Percentiles rank a stretch among this genome's conserved stretches.
Conservation (phyloP, 495 filamentous ascomycete species). For the Xylaria venustula region DNA sequence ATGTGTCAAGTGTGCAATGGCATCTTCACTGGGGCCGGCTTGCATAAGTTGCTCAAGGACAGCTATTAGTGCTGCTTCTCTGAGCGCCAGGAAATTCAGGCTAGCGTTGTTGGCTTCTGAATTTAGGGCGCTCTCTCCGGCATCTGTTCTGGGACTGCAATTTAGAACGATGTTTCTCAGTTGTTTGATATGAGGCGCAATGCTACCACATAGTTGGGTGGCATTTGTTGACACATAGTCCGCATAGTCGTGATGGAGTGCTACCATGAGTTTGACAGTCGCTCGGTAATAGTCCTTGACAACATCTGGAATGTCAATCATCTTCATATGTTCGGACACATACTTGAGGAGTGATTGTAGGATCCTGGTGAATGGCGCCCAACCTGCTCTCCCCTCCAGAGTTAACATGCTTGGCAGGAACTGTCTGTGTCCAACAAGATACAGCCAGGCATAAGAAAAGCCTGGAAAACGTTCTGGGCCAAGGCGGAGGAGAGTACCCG, state of each 20-base stretch:
- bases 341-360: slow-evolving; percentile 72
- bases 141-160: slow-evolving; percentile 72
- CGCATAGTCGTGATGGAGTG: slow-evolving; percentile 91
- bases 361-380: slow-evolving; percentile 71
- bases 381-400: slow-evolving; percentile 67
- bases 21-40: slow-evolving; percentile 60
- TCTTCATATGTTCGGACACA: slow-evolving; percentile 77
- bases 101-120: slow-evolving; percentile 24
- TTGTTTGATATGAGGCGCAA: slow-evolving; percentile 83
- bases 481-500: slow-evolving; percentile 69
- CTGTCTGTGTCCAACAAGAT: slow-evolving; percentile 75
- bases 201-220: slow-evolving; percentile 77
- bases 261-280: slow-evolving; percentile 73
- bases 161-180: slow-evolving; percentile 85
- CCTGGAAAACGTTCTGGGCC: slow-evolving; percentile 73
- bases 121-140: slow-evolving; percentile 60
- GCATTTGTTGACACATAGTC: slow-evolving; percentile 90
- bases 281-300: slow-evolving; percentile 83
- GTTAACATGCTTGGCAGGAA: slow-evolving; percentile 82
- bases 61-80: slow-evolving; percentile 62
- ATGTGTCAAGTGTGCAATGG: slow-evolving; percentile 68
- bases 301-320: slow-evolving; percentile 62
- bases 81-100: slow-evolving; percentile 43
- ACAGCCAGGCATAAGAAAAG: slow-evolving; percentile 83
- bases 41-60: slow-evolving; percentile 66